These are phyloP conservation scores for Mycena belliarum DNA, from an alignment of 768 basidiomycete genomes.

Conservation along the genomic window DNA sequence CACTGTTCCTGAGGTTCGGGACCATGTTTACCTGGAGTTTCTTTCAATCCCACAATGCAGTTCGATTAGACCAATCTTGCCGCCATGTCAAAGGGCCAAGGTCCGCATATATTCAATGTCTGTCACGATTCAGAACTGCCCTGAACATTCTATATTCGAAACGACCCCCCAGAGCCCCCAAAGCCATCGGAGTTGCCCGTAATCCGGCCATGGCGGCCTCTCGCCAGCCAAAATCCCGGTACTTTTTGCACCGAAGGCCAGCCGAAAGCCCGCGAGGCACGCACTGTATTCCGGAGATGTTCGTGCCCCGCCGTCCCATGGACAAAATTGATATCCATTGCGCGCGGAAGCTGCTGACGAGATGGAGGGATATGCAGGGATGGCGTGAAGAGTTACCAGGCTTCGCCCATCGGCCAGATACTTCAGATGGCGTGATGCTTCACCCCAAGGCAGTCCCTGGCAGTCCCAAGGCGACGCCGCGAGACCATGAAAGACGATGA, in stretches of 20 bases:
- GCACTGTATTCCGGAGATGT: neutral
- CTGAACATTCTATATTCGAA: neutral
- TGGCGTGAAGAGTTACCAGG: too few species aligned
- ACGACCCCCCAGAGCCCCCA: neutral
- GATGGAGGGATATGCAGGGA: too few species aligned
- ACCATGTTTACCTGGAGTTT: too few species aligned
- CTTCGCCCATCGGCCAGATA: slow-evolving; percentile 1
- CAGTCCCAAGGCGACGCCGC: too few species aligned
- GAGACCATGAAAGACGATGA: slow-evolving; percentile 7
- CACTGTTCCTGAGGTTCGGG: too few species aligned
- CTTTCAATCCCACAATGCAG: too few species aligned
- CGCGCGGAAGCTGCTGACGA: neutral
- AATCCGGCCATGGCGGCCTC: neutral
- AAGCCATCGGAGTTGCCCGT: neutral
- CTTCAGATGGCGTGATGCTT: neutral
- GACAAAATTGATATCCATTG: neutral
- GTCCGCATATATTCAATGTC: neutral
- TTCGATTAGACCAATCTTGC: too few species aligned
- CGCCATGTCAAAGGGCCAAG: too few species aligned
- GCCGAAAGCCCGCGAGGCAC: slow-evolving; percentile 1
- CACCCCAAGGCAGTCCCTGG: too few species aligned
- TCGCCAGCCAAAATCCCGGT: neutral
- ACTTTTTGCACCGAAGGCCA: slow-evolving; percentile 3
- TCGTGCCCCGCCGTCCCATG: slow-evolving; percentile 1
- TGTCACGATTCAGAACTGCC: neutral